Base-by-base conservation (phyloP, 495 filamentous ascomycete genomes). In the Podospora bellae-mahoneyi region DNA sequence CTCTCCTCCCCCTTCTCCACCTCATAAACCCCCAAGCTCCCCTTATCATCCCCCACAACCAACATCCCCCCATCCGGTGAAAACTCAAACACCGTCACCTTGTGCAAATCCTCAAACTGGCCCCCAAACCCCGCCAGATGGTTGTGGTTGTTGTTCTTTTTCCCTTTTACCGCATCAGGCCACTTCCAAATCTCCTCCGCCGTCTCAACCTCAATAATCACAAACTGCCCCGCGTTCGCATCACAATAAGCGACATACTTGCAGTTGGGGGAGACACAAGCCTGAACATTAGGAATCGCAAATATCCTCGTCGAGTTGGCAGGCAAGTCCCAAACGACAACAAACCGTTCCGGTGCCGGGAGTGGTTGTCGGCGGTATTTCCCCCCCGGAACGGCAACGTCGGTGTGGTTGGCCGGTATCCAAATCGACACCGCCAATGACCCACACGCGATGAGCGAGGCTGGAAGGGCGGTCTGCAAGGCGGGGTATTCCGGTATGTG, bases 11-110 rank as follows among this genome's bases (percentile, higher is more conserved):
- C 62, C 56, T 73, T 70, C 16, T 58, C 63, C 0, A 76, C 68
- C 27, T 73, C 60, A 59, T 76, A 77, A 23, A 76, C 69, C 0
- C 75, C 74, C 10, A 77, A 60, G 0, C 28, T 65, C 0, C 75
- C 75, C 23, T 16, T 64, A 10, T 57, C 63, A 66, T 76, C 75
- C 4, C 75, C 75, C 0, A 77, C 66, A 16, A 76, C 67, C 59
- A 77, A 15, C 66, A 68, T 62, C 55, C 60, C 57, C 4, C 74
- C 72, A n/a, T 77, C 74, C 0, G 57, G 20, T 4, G 68, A 73
- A 23, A 77, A 77, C 66, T 75, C 75, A 68, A 77, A 77, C 27
- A 75, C 75, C 2, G 68, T 75, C 3, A 76, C 68, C 23, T 69
- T 71, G 4, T 57, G 53, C 26, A 76, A 26, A 10, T 64, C 67